Percentiles rank a stretch among this genome's conserved stretches.
Evolutionary conservation across 176 grass and related monocot genomes (phyloP).

Genomic region (Paspalum notatum): DNA sequence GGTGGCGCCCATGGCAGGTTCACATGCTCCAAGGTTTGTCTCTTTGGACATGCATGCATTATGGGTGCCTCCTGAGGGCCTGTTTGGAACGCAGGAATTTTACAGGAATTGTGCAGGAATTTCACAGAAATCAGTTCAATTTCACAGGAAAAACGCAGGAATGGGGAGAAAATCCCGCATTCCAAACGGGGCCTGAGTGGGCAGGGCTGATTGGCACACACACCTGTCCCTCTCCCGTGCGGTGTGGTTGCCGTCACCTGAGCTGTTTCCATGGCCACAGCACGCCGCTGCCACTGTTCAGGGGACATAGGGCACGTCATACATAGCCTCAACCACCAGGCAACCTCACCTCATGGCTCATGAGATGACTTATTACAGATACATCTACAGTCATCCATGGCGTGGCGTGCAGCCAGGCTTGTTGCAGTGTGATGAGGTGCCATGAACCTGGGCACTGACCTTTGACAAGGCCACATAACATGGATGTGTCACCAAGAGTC

Average conservation of each 20-base stretch:
- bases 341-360: constrained; percentile 15
- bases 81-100: too few species aligned
- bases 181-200: too few species aligned
- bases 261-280: constrained; percentile 28
- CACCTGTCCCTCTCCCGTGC: background rate
- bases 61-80: too few species aligned
- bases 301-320: constrained; percentile 4
- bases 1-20: constrained; percentile 8
- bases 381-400: background rate
- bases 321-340: background rate
- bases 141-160: too few species aligned
- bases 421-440: constrained; percentile 7
- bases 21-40: constrained; percentile 53
- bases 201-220: background rate
- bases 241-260: constrained; percentile 21
- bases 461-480: constrained; percentile 17
- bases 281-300: constrained; percentile 23
- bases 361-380: background rate
- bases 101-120: too few species aligned
- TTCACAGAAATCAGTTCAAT: too few species aligned
- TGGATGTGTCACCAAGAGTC: background rate
- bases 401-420: background rate
- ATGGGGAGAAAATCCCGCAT: too few species aligned
- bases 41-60: constrained; percentile 14
- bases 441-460: background rate